Conservation (phyloP, 139 green algal genomes). For the Coelastrella sp. region DNA sequence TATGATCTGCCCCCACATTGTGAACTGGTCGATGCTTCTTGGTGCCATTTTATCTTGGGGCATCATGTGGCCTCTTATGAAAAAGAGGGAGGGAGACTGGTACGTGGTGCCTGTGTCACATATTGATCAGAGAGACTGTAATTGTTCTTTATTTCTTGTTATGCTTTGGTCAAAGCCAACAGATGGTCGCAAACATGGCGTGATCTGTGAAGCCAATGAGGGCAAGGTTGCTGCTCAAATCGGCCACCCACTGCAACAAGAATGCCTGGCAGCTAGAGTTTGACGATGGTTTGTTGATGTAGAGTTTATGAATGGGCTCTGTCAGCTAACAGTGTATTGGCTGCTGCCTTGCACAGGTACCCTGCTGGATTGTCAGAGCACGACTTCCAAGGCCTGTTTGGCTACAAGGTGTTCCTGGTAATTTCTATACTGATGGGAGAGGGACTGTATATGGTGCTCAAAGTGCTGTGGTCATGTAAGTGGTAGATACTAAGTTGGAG, state of each 20-base stretch:
- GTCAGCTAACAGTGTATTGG: neutral
- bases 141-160: too few species aligned
- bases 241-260: too few species aligned
- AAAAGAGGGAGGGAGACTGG: conserved; percentile 58
- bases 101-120: too few species aligned
- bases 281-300: too few species aligned
- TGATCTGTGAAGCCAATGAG: too few species aligned
- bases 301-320: too few species aligned
- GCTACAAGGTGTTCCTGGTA: conserved; percentile 69
- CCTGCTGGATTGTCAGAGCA: conserved; percentile 45
- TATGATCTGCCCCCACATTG: conserved; percentile 59
- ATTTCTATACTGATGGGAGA: conserved; percentile 66
- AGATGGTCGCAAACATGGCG: too few species aligned
- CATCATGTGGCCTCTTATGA: conserved; percentile 62
- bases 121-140: too few species aligned
- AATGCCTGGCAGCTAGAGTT: too few species aligned
- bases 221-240: too few species aligned
- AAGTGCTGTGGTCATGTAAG: conserved; percentile 54
- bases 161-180: too few species aligned
- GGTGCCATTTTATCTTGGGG: conserved; percentile 60
- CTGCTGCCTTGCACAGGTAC: conserved; percentile 46
- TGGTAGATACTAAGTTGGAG: too few species aligned
- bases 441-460: conserved; percentile 62
- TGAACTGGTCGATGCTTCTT: conserved; percentile 66
- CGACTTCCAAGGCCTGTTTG: conserved; percentile 62